Base-by-base conservation (phyloP, 2,329 filamentous ascomycete genomes). In the Ophiostoma novo-ulmi region DNA sequence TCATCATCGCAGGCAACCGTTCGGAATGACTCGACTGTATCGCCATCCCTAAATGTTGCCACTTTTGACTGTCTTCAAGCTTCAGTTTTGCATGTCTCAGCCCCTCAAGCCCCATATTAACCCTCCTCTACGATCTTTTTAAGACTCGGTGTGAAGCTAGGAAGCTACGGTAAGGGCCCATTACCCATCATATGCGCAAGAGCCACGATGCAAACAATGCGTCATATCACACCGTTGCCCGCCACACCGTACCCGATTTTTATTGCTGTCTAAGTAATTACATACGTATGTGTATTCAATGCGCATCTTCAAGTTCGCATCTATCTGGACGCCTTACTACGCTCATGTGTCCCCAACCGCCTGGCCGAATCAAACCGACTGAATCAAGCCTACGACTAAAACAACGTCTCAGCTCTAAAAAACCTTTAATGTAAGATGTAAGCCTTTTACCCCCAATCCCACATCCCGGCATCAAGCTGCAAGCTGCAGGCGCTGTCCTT, bases 201-300 rank as follows among this genome's bases (percentile, higher is more conserved):
- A 58, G 22, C 52, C 52, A 58, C 7, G n/a, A 48, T 58, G 52
- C 52, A 58, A 14, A 31, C 52, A 58, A 58, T 58, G 52, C 52
- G 22, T 58, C n/a, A 14, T 4, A 58, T 14, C n/a, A 58, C 52
- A 22, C 52, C 22, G 52, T 58, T 58, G 52, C 22, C 52, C 20
- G 44, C 44, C 17, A n/a, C 44, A 20, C 44, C 44, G 44, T 48
- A 48, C 44, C 44, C 44, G 17, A 48, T 17, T 8, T n/a, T 48
- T 8, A 17, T n/a, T 48, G 44, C 7, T 48, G 44, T 5, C 44
- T 48, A 48, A 48, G 44, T 20, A 48, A 48, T n/a, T 48, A n/a
- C 44, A 20, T 17, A n/a, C 44, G 6, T 17, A 48, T 48, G 44
- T 17, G 11, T 39, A 11, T 11, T 11, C 38, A 39, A 39, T 20